Percentiles rank a stretch among this genome's conserved stretches.
Evolutionary conservation across 108 stramenopile species (phyloP).

Genomic region (Mediolabrus comicus): DNA sequence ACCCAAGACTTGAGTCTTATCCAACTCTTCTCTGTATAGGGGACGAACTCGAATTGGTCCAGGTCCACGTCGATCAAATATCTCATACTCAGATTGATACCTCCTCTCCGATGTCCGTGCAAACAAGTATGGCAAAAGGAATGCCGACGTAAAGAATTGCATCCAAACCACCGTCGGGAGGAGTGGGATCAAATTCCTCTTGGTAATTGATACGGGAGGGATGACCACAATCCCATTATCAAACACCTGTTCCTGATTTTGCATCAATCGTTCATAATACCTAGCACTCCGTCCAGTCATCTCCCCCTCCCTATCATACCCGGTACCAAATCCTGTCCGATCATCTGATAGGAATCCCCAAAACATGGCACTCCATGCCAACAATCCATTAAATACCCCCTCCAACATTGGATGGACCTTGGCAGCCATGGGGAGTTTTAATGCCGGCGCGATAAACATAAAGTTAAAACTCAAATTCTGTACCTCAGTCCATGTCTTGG

Average conservation of each 20-base stretch:
- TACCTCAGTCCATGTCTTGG: constrained; percentile 85
- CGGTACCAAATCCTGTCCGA: constrained; percentile 30
- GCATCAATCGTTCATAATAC: constrained; percentile 33
- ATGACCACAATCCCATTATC: constrained; percentile 25
- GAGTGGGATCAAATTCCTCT: constrained; percentile 67
- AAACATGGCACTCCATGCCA: constrained; percentile 89
- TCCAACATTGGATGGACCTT: constrained; percentile 85
- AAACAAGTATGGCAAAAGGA: constrained; percentile 80
- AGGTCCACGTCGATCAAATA: constrained; percentile 7
- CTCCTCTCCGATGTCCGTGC: constrained; percentile 54
- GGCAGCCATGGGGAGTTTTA: constrained; percentile 68
- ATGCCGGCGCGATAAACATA: constrained; percentile 75
- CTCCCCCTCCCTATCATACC: background rate
- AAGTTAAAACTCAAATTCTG: constrained; percentile 81
- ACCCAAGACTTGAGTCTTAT: constrained; percentile 24
- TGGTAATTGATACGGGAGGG: constrained; percentile 31
- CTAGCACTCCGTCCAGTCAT: constrained; percentile 1
- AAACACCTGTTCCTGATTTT: constrained; percentile 26
- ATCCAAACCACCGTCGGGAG: constrained; percentile 77
- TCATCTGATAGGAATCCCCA: constrained; percentile 86
- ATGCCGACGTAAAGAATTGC: constrained; percentile 89
- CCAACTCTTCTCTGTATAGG: constrained; percentile 40
- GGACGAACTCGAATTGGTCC: constrained; percentile 1
- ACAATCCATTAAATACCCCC: constrained; percentile 84
- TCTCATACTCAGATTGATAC: constrained; percentile 2